These are phyloP conservation scores for Camellia oleifera DNA, from an alignment of 179 eudicot species.

Conservation along the genomic window DNA sequence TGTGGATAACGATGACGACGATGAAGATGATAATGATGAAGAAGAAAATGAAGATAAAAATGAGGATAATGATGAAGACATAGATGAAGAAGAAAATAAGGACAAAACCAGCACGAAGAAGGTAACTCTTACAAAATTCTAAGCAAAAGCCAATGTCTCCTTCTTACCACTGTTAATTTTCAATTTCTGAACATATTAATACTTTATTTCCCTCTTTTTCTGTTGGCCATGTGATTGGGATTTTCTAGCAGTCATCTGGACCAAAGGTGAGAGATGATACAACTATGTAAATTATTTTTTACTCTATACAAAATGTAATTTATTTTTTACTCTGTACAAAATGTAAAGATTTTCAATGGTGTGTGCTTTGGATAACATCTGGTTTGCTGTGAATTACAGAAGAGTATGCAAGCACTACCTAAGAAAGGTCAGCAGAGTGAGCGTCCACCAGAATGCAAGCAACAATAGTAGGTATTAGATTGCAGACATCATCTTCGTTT, in stretches of 20 bases:
- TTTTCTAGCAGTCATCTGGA: constrained; percentile 13
- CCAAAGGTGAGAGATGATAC: constrained; percentile 10
- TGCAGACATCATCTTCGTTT: background rate
- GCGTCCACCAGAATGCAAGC: constrained; percentile 68
- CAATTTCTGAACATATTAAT: background rate
- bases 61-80: constrained; percentile 47
- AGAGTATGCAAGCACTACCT: constrained; percentile 29
- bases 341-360: background rate
- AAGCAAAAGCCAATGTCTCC: background rate
- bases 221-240: background rate
- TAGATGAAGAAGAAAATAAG: constrained; percentile 30
- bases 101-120: constrained; percentile 35
- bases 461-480: constrained; percentile 23
- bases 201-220: background rate
- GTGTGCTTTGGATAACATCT: background rate
- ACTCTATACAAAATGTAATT: background rate
- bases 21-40: constrained; percentile 49
- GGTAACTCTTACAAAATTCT: constrained; percentile 19
- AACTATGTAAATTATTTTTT: background rate
- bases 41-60: constrained; percentile 54
- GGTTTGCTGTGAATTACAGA: constrained; percentile 34
- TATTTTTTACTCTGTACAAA: background rate
- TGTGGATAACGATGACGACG: constrained; percentile 52
- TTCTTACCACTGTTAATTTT: too few species aligned
- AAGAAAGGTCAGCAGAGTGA: constrained; percentile 42